A percentile compares a stretch with the other conserved stretches of the same genome.
Conservation (phyloP, 2,329 filamentous ascomycete species). For the Rhinocladiella similis region DNA sequence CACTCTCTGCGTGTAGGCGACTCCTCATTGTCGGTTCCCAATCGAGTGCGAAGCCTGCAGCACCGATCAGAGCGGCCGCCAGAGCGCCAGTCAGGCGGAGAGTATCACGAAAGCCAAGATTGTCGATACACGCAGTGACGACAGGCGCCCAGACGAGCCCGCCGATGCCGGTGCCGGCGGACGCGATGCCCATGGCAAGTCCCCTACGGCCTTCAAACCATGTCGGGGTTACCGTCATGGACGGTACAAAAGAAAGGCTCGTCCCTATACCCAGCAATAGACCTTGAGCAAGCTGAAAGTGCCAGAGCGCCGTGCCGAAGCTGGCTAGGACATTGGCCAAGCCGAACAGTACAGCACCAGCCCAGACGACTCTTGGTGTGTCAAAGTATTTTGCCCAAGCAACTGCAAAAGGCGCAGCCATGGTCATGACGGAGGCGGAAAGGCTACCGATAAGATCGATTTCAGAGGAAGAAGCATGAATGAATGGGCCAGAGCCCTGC, state of each 20-base stretch:
- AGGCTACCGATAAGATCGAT: slow-evolving; percentile 43
- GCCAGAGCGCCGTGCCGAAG: slow-evolving; percentile 53
- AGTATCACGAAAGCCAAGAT: slow-evolving; percentile 38
- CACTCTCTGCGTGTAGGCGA: slow-evolving; percentile 15
- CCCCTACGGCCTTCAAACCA: slow-evolving; percentile 60
- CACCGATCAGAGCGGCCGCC: slow-evolving; percentile 30
- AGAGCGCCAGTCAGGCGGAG: slow-evolving; percentile 36
- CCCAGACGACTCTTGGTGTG: slow-evolving; percentile 32
- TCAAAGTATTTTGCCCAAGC: slow-evolving; percentile 37
- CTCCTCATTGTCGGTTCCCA: slow-evolving; percentile 34
- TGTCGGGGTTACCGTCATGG: slow-evolving; percentile 57
- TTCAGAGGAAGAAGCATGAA: slow-evolving; percentile 35
- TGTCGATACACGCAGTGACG: slow-evolving; percentile 32
- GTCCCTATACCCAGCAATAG: slow-evolving; percentile 62
- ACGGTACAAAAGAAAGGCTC: slow-evolving; percentile 60
- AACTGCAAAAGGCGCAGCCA: slow-evolving; percentile 37
- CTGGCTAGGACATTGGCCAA: slow-evolving; percentile 35
- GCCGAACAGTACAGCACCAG: slow-evolving; percentile 36
- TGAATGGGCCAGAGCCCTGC: slow-evolving; percentile 34
- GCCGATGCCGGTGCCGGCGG: slow-evolving; percentile 59
- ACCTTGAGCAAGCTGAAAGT: slow-evolving; percentile 61
- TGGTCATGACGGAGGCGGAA: slow-evolving; percentile 37
- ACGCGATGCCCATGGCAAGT: slow-evolving; percentile 60
- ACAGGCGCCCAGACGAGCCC: slow-evolving; percentile 54
- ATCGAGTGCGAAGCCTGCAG: slow-evolving; percentile 29